These are phyloP conservation scores for Arabidopsis arenosa DNA, from an alignment of 345 rosid genomes.

Conservation along the genomic window DNA sequence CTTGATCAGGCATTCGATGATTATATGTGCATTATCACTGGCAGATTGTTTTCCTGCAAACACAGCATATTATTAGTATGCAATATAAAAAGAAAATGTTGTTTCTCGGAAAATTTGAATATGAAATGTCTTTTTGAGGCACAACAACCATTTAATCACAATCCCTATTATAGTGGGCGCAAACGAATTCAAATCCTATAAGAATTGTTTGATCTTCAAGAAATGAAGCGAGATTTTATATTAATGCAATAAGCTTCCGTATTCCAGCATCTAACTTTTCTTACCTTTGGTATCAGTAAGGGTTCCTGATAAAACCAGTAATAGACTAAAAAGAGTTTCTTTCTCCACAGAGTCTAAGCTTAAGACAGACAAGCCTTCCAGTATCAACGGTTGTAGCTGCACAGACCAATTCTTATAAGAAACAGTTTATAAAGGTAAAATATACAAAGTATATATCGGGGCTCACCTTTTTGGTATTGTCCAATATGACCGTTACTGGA, in stretches of 20 bases:
- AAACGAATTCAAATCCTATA: neutral
- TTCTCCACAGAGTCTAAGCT: constrained; percentile 56
- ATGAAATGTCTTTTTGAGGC: neutral
- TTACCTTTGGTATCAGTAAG: constrained; percentile 72
- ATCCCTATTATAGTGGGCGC: neutral
- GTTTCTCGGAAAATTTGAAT: neutral
- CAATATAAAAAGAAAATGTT: neutral
- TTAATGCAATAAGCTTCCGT: constrained; percentile 16
- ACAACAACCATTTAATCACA: neutral
- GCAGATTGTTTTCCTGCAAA: constrained; percentile 69
- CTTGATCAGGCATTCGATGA: constrained; percentile 60
- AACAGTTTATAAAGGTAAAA: constrained; percentile 24
- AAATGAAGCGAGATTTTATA: neutral
- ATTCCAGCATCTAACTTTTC: constrained; percentile 22
- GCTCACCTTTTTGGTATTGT: constrained; percentile 74
- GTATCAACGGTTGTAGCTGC: constrained; percentile 72
- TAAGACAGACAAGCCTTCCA: constrained; percentile 67
- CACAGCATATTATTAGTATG: neutral
- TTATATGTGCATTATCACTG: constrained; percentile 61
- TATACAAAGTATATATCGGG: constrained; percentile 20
- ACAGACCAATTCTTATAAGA: constrained; percentile 25
- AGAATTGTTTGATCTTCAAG: neutral
- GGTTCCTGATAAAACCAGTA: constrained; percentile 81
- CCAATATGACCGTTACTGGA: constrained; percentile 67
- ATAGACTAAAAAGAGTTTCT: constrained; percentile 66